phyloP scores from a whole-genome alignment of 2,329 filamentous ascomycete genomes.

The Neofusicoccum sp. region DNA sequence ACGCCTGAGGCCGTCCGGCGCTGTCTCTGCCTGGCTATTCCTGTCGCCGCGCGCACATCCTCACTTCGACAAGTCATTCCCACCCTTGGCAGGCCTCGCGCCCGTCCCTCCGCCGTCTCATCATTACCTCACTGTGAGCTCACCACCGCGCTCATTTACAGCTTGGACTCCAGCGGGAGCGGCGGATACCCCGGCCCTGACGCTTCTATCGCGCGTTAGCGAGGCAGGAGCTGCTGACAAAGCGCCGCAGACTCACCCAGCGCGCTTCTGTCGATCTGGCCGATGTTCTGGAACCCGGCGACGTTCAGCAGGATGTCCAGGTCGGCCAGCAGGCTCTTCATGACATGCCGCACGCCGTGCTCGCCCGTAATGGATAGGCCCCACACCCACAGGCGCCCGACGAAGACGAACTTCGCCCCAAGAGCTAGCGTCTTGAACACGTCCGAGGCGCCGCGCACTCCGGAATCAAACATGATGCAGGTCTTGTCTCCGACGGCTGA shows the following conservation, averaged over 20 bases:
- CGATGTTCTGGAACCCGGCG: constrained; percentile 56
- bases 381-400: constrained; percentile 64
- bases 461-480: constrained; percentile 64
- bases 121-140: not conserved
- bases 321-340: constrained; percentile 64
- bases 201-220: constrained; percentile 25
- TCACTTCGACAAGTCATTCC: not conserved
- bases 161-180: constrained; percentile 30
- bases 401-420: constrained; percentile 64
- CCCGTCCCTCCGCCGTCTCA: not conserved
- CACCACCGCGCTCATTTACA: constrained; percentile 22
- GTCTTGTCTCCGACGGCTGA: constrained; percentile 52
- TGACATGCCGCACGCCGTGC: constrained; percentile 62
- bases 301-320: constrained; percentile 65
- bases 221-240: not conserved
- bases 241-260: constrained; percentile 26
- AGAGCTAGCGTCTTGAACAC: constrained; percentile 64
- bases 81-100: not conserved
- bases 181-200: constrained; percentile 30
- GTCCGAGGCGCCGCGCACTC: constrained; percentile 59
- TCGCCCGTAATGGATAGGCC: constrained; percentile 63
- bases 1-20: constrained; percentile 2
- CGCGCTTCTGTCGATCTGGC: constrained; percentile 51
- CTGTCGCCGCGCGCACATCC: constrained; percentile 7
- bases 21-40: constrained; percentile 3